Conservation (phyloP, 495 filamentous ascomycete species). For the Penicillium nucicola region DNA sequence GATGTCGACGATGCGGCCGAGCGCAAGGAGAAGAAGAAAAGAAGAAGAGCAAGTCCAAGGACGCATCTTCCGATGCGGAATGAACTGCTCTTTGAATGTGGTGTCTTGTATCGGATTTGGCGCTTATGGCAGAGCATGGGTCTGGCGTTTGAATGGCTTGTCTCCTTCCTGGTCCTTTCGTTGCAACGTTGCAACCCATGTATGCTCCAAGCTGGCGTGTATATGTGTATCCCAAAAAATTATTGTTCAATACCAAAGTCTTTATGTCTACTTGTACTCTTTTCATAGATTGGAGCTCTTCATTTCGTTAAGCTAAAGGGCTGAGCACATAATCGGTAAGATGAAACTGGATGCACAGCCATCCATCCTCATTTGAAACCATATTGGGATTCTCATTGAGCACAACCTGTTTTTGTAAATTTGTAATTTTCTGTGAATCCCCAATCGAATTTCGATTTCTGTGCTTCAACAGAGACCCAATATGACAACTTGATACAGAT, state of each 20-base stretch:
- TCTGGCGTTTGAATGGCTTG: constrained; percentile 26
- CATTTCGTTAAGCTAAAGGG: too few species aligned
- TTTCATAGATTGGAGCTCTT: too few species aligned
- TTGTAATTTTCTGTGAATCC: too few species aligned
- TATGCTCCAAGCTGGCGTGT: constrained; percentile 10
- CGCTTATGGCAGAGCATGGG: constrained; percentile 34
- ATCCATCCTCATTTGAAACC: too few species aligned
- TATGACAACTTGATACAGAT: too few species aligned
- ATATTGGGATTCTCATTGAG: too few species aligned
- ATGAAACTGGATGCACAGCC: too few species aligned
- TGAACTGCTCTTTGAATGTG: constrained; percentile 18
- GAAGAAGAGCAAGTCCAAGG: constrained; percentile 46
- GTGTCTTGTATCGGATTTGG: constrained; percentile 23
- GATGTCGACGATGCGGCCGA: constrained; percentile 33
- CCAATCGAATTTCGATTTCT: too few species aligned
- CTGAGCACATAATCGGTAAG: too few species aligned
- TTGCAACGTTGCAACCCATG: constrained; percentile 8
- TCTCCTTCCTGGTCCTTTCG: constrained; percentile 13
- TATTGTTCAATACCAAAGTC: constrained; percentile 8
- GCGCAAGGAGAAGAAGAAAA: constrained; percentile 46
- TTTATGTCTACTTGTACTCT: too few species aligned
- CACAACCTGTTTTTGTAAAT: too few species aligned
- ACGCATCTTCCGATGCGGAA: constrained; percentile 31
- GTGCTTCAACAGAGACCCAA: too few species aligned
- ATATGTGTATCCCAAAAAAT: constrained; percentile 16